phyloP scores from a whole-genome alignment of 495 filamentous ascomycete species.

The Penicillium ucsense region DNA sequence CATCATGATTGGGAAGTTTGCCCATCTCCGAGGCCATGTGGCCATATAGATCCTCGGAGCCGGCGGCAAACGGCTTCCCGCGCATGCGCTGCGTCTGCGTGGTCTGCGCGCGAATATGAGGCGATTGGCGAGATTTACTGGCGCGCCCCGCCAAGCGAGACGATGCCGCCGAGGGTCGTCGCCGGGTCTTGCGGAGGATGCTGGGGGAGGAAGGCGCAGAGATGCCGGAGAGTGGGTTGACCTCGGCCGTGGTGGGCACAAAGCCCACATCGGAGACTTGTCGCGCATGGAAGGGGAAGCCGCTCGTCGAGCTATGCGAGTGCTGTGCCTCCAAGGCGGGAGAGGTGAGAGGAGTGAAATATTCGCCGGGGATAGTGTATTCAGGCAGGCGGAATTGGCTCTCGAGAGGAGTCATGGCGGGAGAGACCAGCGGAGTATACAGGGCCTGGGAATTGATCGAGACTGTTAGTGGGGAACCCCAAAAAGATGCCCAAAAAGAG shows the following conservation, averaged over 20 bases:
- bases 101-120: constrained; percentile 67
- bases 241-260: constrained; percentile 38
- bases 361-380: constrained; percentile 75
- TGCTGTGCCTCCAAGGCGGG: constrained; percentile 81
- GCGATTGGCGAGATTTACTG: constrained; percentile 65
- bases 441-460: constrained; percentile 43
- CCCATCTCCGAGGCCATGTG: constrained; percentile 24
- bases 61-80: constrained; percentile 46
- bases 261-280: constrained; percentile 33
- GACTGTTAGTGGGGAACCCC: too few relatives aligned
- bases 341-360: constrained; percentile 89
- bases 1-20: constrained; percentile 20
- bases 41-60: constrained; percentile 41
- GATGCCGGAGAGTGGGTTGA: constrained; percentile 28
- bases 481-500: too few relatives aligned
- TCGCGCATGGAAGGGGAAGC: constrained; percentile 23
- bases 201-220: constrained; percentile 24
- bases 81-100: constrained; percentile 32
- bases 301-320: constrained; percentile 27
- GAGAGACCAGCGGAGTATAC: constrained; percentile 91
- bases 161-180: constrained; percentile 29
- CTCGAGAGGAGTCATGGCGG: constrained; percentile 87
- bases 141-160: constrained; percentile 28
- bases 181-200: constrained; percentile 25
- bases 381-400: constrained; percentile 71